Conservation (phyloP, 768 basidiomycete species). For the Psilocybe azurescens region DNA sequence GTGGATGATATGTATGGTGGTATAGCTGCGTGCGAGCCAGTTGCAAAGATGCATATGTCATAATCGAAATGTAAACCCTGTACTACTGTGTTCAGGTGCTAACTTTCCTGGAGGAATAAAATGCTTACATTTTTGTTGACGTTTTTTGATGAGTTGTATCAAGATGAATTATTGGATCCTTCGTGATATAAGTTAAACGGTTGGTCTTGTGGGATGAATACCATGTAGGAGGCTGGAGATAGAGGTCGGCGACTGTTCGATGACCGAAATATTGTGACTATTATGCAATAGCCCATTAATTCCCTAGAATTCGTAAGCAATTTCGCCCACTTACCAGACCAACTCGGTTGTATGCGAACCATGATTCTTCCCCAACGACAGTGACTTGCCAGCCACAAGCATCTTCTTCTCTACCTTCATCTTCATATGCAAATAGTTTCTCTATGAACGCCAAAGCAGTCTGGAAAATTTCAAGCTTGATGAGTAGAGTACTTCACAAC, state of each 20-base stretch:
- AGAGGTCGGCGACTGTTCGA: constrained; percentile 60
- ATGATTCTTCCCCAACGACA: constrained; percentile 63
- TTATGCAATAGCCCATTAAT: constrained; percentile 1
- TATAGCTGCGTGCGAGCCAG: constrained; percentile 69
- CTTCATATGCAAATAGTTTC: constrained; percentile 65
- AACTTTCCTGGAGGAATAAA: constrained; percentile 33
- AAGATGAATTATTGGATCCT: constrained; percentile 19
- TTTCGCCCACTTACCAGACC: constrained; percentile 33
- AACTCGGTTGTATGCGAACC: constrained; percentile 63
- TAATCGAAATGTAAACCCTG: constrained; percentile 37
- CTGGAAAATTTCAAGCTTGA: background rate
- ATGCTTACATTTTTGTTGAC: constrained; percentile 43
- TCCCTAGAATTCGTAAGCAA: background rate
- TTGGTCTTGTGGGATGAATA: constrained; percentile 62
- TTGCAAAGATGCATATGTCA: constrained; percentile 70
- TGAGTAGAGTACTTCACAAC: background rate
- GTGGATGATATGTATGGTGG: constrained; percentile 59
- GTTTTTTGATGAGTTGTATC: constrained; percentile 40
- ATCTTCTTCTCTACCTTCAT: constrained; percentile 26
- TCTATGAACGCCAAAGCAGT: constrained; percentile 63
- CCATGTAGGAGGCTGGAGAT: constrained; percentile 62
- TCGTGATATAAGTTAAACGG: constrained; percentile 49
- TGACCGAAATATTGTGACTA: constrained; percentile 69
- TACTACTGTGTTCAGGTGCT: background rate
- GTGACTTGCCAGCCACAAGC: constrained; percentile 50